Percentiles rank a stretch among this genome's conserved stretches.
These are phyloP conservation scores for Rubia tinctorum DNA, from an alignment of 305 asterid species.

Conservation along the genomic window DNA sequence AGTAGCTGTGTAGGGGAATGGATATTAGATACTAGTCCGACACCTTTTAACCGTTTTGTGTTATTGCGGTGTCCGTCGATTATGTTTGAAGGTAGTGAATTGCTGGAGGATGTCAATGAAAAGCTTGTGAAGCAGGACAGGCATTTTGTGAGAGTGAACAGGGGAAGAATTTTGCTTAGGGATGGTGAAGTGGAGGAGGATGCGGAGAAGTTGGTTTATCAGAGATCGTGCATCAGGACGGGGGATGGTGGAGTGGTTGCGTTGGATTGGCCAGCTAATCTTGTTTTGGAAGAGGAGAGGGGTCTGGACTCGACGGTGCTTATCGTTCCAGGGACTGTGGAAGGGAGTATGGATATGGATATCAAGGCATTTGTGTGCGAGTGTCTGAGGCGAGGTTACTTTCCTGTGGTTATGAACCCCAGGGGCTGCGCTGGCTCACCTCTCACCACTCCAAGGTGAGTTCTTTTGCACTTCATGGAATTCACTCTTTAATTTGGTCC, in stretches of 20 bases:
- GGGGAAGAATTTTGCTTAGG: conserved; percentile 49
- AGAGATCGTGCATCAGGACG: conserved; percentile 67
- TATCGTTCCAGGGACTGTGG: conserved; percentile 82
- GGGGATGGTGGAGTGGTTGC: conserved; percentile 92
- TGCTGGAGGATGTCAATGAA: conserved; percentile 58
- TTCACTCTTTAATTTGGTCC: too few relatives aligned
- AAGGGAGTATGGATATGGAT: conserved; percentile 68
- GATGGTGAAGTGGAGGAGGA: conserved; percentile 32
- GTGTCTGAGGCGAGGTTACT: conserved; percentile 74
- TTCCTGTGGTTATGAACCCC: conserved; percentile 97
- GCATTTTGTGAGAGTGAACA: conserved; percentile 61
- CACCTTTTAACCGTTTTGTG: conserved; percentile 95
- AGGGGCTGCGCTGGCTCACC: conserved; percentile 99
- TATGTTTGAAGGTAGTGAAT: conserved; percentile 57
- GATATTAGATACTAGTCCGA: conserved; percentile 75
- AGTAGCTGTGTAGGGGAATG: conserved; percentile 57
- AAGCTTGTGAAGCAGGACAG: conserved; percentile 68
- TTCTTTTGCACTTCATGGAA: neutral
- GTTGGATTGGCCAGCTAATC: conserved; percentile 85
- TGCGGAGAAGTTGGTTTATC: conserved; percentile 59
- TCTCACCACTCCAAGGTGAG: conserved; percentile 78
- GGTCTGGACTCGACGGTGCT: conserved; percentile 84
- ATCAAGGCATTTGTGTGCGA: conserved; percentile 57
- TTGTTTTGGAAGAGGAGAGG: conserved; percentile 77
- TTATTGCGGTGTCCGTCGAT: conserved; percentile 85